Evolutionary conservation across 805 yeast genomes (phyloP), one percentile per base, ranked within the genome.

Genomic region (Wickerhamiella occidentalis): DNA sequence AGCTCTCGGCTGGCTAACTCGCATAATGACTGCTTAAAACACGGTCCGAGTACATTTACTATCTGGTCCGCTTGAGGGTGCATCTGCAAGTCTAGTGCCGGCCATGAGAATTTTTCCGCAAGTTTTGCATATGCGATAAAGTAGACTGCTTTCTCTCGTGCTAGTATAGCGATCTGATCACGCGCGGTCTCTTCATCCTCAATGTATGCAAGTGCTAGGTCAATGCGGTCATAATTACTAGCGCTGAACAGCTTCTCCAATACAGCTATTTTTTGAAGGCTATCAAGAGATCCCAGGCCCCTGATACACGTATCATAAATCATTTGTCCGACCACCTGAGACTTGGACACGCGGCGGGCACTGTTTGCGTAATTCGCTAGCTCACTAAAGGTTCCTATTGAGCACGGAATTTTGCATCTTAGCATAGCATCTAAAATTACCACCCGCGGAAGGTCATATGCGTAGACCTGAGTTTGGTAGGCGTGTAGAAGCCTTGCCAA

Each of bases 281-380:
- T n/a, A 9, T 19, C 33, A 3, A 25, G 8, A 6, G 17, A 25
- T 19, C 6, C n/a, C n/a, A 40, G 30, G 12, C 13, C 25, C 17
- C n/a, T 15, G 21, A 40, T 13, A 25, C 44, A 40, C 17, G 19
- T 13, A 21, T 40, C 33, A n/a, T 17, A 45, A 15, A 45, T 45
- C 36, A 45, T 37, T 6, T 30, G 23, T 3, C 48, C 48, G 15
- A 45, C 21, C 18, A 40, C 48, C n/a, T 18, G 35, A 17, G 48
- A 45, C 29, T 45, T 45, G 33, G 43, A 36, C 17, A 45, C 48
- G 18, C 48, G 40, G 6, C 42, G 36, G 2, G 48, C 48, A 25
- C 43, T 45, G 15, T 36, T 37, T 11, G 41, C 48, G 28, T 45
- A 45, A 21, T 30, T 33, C 2, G 54, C 52, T 54, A 55, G 53